Evolutionary conservation across 75 land plant genomes (phyloP).

Genomic region (Selaginella moellendorffii): DNA sequence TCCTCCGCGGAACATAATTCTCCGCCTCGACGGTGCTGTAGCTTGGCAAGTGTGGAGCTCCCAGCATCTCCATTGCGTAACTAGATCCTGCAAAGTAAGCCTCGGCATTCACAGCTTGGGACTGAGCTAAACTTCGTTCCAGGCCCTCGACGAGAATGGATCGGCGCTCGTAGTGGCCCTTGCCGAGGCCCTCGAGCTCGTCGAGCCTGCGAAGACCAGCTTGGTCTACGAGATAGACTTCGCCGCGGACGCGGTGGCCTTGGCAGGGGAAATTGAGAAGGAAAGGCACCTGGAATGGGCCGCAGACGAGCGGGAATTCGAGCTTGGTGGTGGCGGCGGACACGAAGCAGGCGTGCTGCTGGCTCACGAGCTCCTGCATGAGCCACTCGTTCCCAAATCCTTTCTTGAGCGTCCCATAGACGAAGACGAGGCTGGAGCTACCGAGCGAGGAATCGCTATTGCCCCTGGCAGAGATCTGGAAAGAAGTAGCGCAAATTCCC

Average conservation of each 20-base stretch:
- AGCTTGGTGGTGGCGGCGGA: not conserved
- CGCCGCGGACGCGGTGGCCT: not conserved
- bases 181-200: conserved; percentile 3
- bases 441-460: too few relatives aligned
- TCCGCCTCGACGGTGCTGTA: not conserved
- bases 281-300: conserved; percentile 7
- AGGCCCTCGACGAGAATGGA: not conserved
- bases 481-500: too few relatives aligned
- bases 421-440: not conserved
- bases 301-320: not conserved
- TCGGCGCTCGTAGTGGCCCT: conserved; percentile 6
- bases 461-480: too few relatives aligned
- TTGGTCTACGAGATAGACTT: not conserved
- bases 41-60: not conserved
- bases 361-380: conserved; percentile 1
- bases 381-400: conserved; percentile 2
- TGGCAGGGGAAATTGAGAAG: not conserved
- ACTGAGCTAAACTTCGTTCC: not conserved
- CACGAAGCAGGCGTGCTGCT: not conserved
- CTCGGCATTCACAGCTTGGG: not conserved
- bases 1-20: not conserved
- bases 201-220: not conserved
- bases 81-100: conserved; percentile 4
- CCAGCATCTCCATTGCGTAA: not conserved
- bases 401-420: conserved; percentile 2